Base-by-base conservation (phyloP, 2,329 filamentous ascomycete species). In the Endocalyx cinctus region DNA sequence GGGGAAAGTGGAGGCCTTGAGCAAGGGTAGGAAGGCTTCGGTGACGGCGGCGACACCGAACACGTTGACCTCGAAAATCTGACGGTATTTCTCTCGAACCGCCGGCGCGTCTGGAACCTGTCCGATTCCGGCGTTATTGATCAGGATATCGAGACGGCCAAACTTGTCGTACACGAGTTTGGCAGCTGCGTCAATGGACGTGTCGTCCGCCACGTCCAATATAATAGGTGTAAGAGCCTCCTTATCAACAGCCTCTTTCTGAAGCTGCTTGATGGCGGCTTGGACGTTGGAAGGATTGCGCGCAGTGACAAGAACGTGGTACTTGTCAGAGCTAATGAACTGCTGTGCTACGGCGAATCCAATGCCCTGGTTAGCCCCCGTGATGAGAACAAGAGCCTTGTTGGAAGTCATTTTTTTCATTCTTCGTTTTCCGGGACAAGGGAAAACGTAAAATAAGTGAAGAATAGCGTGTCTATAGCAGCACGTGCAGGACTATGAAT, bases 121-220 rank as follows among this genome's bases (percentile, higher is more conserved):
- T 26, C 18, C 29, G 7, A 38, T 19, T 14, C 31, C 35, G 4
- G 35, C 35, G n/a, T 25, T 25, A 17, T 38, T 38, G 27, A 38
- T 25, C 10, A 38, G 35, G 13, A 34, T 22, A 18, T 35, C 31
- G 5, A 38, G 35, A 20, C 20, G 31, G 31, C 35, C 32, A 17
- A 36, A 36, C 8, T n/a, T 8, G 20, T 8, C 20, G 20, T n/a
- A n/a, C 20, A 23, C 20, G 20, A 23, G 20, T n/a, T 23, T n/a
- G 20, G 20, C 20, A n/a, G 20, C 20, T 8, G 20, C 20, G n/a
- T 23, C 20, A n/a, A 23, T 23, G 20, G 20, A 8, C 20, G 8
- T n/a, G 20, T 23, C 20, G 20, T n/a, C n/a, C 20, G 20, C n/a
- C 20, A 23, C 8, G n/a, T 23, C 20, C 20, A 23, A 23, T 8